Base-by-base conservation (phyloP, 495 filamentous ascomycete genomes). In the Neurospora sp. region DNA sequence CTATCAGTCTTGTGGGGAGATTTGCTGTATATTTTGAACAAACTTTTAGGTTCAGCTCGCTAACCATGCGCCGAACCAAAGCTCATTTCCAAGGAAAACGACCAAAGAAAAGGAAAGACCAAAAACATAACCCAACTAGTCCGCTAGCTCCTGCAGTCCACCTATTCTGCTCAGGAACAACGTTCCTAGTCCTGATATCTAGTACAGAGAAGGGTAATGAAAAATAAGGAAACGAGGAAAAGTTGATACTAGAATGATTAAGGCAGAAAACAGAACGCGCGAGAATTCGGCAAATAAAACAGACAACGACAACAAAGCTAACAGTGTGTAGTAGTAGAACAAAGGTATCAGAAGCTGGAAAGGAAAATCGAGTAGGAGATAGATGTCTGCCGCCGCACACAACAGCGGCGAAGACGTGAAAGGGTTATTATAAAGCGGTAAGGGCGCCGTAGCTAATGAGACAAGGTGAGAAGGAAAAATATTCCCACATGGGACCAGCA, bases 401-500 rank as follows among this genome's bases (percentile, higher is more conserved):
- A 65, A 35, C 53, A 78, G 72, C 75, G 39, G 39, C 40, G 70
- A 74, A 70, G 71, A 71, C 69, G 68, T 71, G 72, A 77, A 72
- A 75, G 70, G 77, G 71, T 77, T 77, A 83, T 82, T 82, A 82
- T 80, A 75, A 81, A 79, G 69, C 73, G 78, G 77, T 85, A 85
- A 74, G 77, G 79, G 76, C 75, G 80, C 80, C 81, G 82, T 84
- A 83, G 83, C 82, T 85, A 85, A 84, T 84, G 83, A 81, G 78
- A 86, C 83, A 85, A 80, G 69, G 77, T 77, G 74, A 80, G 82
- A 72, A 71, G 77, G 77, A 78, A 79, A 78, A 73, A 71, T 48
- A 70, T 78, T 77, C 81, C 79, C 78, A 74, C 78, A 82, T 84
- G 85, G 53, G 84, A 82, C 85, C 85, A 86, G 85, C 85, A 84